Conservation (phyloP, 495 filamentous ascomycete genomes). For the Aeminium ludgeri region DNA sequence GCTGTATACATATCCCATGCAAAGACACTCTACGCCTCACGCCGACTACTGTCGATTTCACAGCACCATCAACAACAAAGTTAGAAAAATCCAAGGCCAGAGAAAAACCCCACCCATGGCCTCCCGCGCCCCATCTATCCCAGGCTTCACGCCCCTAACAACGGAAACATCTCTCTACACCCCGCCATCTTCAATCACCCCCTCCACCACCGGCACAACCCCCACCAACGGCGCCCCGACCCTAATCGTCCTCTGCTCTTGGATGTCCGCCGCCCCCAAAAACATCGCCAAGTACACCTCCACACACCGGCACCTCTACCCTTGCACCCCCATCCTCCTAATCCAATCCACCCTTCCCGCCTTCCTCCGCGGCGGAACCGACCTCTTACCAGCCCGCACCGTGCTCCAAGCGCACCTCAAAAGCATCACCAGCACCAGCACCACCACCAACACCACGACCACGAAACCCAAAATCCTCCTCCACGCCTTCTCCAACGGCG, state of each 20-base stretch:
- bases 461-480: constrained; percentile 8
- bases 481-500: constrained; percentile 18
- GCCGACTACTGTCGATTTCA: too few species aligned
- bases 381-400: constrained; percentile 4
- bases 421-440: neutral
- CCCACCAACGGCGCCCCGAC: neutral
- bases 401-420: constrained; percentile 6
- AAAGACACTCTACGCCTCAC: too few species aligned
- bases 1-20: too few species aligned
- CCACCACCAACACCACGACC: neutral
- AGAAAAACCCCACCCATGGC: too few species aligned
- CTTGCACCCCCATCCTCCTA: constrained; percentile 19
- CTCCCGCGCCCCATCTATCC: too few species aligned
- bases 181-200: too few species aligned
- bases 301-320: constrained; percentile 17
- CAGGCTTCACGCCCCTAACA: too few species aligned
- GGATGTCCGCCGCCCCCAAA: constrained; percentile 20
- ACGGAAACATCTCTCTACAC: too few species aligned
- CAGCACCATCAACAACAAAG: too few species aligned
- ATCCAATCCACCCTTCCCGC: constrained; percentile 11
- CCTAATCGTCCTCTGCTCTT: constrained; percentile 22
- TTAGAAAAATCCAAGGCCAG: too few species aligned
- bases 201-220: too few species aligned
- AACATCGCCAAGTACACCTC: constrained; percentile 24
- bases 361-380: neutral